Evolutionary conservation across 352 stramenopile genomes (phyloP), one percentile per base, ranked within the genome.

Genomic region (Phytopythium boreale): DNA sequence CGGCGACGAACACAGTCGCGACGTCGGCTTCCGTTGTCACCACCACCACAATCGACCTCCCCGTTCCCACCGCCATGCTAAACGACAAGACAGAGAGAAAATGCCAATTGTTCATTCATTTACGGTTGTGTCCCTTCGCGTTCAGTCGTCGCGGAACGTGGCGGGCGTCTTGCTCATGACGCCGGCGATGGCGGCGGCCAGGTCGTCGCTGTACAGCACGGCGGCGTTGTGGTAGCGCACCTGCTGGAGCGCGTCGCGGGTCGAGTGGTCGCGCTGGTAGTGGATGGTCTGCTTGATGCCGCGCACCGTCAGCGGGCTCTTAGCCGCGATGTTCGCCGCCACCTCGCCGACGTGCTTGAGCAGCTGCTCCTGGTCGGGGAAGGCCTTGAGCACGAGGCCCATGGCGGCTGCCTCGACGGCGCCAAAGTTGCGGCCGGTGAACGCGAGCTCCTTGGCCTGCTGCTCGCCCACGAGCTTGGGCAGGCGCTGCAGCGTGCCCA

Each of bases 221-320:
- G 89, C 83, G 5, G 87, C 82, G 59, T 97, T 96, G 71, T 92
- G 89, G 66, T 92, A 89, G 36, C 84, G 79, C 29, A 97, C 66
- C 68, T 97, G 88, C 63, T 82, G 44, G 19, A 97, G 76, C 37
- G 86, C 72, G 57, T 97, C 86, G 26, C 62, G 44, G 4, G 87
- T 96, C 65, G 82, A 84, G 77, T 96, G 89, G 63, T 97, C 88
- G 19, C 89, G 81, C 67, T 88, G 81, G 75, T 93, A 96, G 56
- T 95, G 75, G 46, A 96, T 91, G 27, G 84, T 91, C 67, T 95
- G 71, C 68, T 97, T 97, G 56, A 97, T 90, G 41, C 89, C 89
- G 27, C 89, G 85, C 62, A 96, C 75, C 9, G 88, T 96, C 19
- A 97, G 64, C 10, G 89, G 89, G 55, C 86, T 96, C 72, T 97